Evolutionary conservation across 1,139 yeast species (phyloP).

Genomic region (Arxiozyma bovina): DNA sequence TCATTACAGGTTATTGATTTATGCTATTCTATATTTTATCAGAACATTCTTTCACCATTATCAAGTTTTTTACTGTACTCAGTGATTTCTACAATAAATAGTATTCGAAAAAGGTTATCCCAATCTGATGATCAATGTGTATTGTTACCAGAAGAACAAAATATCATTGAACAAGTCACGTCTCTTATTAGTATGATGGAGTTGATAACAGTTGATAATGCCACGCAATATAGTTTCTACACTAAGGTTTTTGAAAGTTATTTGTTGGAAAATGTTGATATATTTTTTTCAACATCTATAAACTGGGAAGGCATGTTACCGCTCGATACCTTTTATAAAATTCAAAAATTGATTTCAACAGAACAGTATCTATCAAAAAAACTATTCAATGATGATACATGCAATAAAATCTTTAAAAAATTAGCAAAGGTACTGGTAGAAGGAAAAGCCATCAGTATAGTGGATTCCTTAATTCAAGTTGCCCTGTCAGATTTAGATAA

Average conservation of each 20-base stretch:
- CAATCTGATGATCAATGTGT: slow-evolving; percentile 14
- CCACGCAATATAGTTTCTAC: slow-evolving; percentile 42
- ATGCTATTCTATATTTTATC: slow-evolving; percentile 55
- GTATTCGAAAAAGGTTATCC: slow-evolving; percentile 14
- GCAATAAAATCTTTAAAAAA: slow-evolving; percentile 14
- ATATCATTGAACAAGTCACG: slow-evolving; percentile 9
- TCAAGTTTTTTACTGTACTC: slow-evolving; percentile 10
- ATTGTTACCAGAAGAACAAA: slow-evolving; percentile 21
- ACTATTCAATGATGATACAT: slow-evolving; percentile 21
- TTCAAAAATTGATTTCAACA: slow-evolving; percentile 41
- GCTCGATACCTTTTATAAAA: slow-evolving; percentile 41
- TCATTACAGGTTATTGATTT: slow-evolving; percentile 64
- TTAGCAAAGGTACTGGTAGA: slow-evolving; percentile 22
- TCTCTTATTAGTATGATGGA: slow-evolving; percentile 62
- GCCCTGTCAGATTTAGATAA: slow-evolving; percentile 10
- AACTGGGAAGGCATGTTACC: slow-evolving; percentile 41
- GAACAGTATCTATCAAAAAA: slow-evolving; percentile 42
- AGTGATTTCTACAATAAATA: slow-evolving; percentile 16
- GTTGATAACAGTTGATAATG: slow-evolving; percentile 34
- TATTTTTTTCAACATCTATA: slow-evolving; percentile 44
- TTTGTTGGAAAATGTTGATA: slow-evolving; percentile 47
- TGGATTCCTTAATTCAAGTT: slow-evolving; percentile 10
- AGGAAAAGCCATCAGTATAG: slow-evolving; percentile 13
- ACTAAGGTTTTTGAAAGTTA: slow-evolving; percentile 58
- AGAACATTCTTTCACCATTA: slow-evolving; percentile 33